phyloP scores from a whole-genome alignment of 768 basidiomycete species.

The Vararia minispora region DNA sequence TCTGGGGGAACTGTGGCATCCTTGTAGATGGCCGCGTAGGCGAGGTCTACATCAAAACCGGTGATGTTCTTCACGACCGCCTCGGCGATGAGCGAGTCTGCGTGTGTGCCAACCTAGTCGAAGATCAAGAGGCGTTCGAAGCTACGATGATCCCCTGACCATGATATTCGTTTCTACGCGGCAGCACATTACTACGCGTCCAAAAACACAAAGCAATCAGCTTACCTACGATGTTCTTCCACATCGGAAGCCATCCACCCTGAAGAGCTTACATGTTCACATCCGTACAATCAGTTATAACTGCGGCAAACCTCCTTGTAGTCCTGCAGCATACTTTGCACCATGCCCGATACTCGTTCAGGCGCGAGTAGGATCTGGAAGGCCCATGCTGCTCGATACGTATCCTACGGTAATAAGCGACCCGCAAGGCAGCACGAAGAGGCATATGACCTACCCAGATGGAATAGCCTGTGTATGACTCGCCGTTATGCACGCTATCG shows the following conservation, averaged over 20 bases:
- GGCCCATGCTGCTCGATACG: conserved; percentile 66
- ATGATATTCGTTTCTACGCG: conserved; percentile 73
- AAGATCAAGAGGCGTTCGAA: too few species aligned
- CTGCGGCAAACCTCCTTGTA: conserved; percentile 45
- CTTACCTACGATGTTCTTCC: conserved; percentile 72
- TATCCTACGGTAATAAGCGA: conserved; percentile 39
- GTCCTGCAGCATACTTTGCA: conserved; percentile 74
- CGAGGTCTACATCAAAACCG: conserved; percentile 49
- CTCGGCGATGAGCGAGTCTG: conserved; percentile 65
- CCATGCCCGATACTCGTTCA: conserved; percentile 60
- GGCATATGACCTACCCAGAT: conserved; percentile 57
- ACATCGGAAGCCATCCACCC: conserved; percentile 83
- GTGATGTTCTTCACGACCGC: conserved; percentile 53
- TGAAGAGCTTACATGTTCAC: conserved; percentile 13
- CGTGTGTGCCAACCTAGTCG: conserved; percentile 63
- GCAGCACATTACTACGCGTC: too few species aligned
- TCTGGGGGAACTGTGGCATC: conserved; percentile 53
- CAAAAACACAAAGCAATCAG: too few species aligned
- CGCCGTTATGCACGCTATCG: conserved; percentile 46
- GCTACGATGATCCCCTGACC: conserved; percentile 25
- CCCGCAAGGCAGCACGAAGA: not conserved
- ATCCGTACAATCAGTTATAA: not conserved
- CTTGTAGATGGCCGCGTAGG: conserved; percentile 66
- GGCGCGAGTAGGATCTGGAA: conserved; percentile 69
- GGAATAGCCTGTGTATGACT: conserved; percentile 70